These are phyloP conservation scores for Paecilomyces niveus DNA, from an alignment of 2,329 filamentous ascomycete genomes.

Conservation along the genomic window DNA sequence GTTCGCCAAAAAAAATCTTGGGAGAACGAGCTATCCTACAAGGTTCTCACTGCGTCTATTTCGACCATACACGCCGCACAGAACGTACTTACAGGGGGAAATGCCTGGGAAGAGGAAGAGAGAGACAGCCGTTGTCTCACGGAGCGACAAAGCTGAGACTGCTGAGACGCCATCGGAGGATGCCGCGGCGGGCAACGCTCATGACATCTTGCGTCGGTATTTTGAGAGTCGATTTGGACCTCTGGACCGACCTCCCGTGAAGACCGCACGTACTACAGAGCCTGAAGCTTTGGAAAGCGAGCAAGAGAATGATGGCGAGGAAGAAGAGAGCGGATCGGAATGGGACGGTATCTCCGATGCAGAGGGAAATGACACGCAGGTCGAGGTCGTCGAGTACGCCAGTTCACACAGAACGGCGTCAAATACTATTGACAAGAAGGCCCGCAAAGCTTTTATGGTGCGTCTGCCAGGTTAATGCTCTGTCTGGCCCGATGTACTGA, in stretches of 20 bases:
- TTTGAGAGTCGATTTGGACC: slow-evolving; percentile 88
- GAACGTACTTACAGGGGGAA: not conserved
- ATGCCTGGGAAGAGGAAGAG: slow-evolving; percentile 46
- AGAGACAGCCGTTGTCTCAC: slow-evolving; percentile 25
- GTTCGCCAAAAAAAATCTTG: not conserved
- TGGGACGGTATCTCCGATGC: slow-evolving; percentile 59
- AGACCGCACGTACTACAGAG: slow-evolving; percentile 7
- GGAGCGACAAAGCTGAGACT: slow-evolving; percentile 14
- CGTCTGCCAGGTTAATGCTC: slow-evolving; percentile 2
- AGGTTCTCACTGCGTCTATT: not conserved
- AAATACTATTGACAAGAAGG: slow-evolving; percentile 49
- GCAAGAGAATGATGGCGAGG: slow-evolving; percentile 15
- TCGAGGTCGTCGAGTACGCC: slow-evolving; percentile 60
- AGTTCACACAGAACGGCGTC: slow-evolving; percentile 31
- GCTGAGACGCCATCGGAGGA: slow-evolving; percentile 6
- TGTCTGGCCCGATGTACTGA: not conserved
- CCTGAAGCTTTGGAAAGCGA: slow-evolving; percentile 8
- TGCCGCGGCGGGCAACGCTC: slow-evolving; percentile 46
- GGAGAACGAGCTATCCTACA: not conserved
- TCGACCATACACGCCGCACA: not conserved
- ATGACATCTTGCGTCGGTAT: slow-evolving; percentile 71
- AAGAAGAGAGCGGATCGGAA: slow-evolving; percentile 39
- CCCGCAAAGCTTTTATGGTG: slow-evolving; percentile 76
- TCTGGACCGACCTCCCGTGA: slow-evolving; percentile 37
- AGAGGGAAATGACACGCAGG: slow-evolving; percentile 31